phyloP scores from a whole-genome alignment of 306 rosid genomes.

The Gastrolobium bilobum region DNA sequence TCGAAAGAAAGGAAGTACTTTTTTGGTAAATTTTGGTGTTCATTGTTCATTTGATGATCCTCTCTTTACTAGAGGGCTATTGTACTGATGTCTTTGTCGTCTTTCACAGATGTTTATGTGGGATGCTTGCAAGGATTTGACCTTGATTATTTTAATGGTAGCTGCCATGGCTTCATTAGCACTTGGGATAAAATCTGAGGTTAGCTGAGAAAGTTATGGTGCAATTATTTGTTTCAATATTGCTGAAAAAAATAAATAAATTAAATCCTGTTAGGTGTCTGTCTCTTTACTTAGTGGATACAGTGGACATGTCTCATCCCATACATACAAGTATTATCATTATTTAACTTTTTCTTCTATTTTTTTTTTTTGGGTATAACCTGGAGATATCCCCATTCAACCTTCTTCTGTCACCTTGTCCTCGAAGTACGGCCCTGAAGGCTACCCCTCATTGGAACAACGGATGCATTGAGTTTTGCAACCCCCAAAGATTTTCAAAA shows the following conservation, averaged over 20 bases:
- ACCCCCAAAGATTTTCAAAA: too few relatives aligned
- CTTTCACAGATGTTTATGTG: slow-evolving; percentile 80
- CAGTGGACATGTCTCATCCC: slow-evolving; percentile 12
- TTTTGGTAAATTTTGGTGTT: slow-evolving; percentile 63
- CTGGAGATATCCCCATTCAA: too few relatives aligned
- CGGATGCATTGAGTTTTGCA: too few relatives aligned
- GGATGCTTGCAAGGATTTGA: slow-evolving; percentile 99
- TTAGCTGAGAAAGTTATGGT: slow-evolving; percentile 21
- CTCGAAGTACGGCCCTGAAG: too few relatives aligned
- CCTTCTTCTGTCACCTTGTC: too few relatives aligned
- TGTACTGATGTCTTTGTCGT: slow-evolving; percentile 16
- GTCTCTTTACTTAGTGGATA: neutral
- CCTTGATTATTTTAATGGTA: slow-evolving; percentile 84
- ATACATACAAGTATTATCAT: too few relatives aligned
- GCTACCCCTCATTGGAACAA: too few relatives aligned
- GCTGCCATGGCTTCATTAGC: slow-evolving; percentile 91
- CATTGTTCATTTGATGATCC: slow-evolving; percentile 20
- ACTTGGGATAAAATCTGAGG: slow-evolving; percentile 95
- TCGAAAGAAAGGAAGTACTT: slow-evolving; percentile 72
- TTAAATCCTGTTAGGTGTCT: neutral
- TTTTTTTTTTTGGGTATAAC: neutral
- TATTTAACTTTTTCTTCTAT: too few relatives aligned
- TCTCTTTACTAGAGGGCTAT: neutral
- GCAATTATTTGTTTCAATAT: slow-evolving; percentile 17
- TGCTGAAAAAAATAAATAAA: neutral